A percentile compares a stretch with the other conserved stretches of the same genome.
These are phyloP conservation scores for Kurtzmaniella natalensis DNA, from an alignment of 1,139 yeast genomes.

Conservation along the genomic window DNA sequence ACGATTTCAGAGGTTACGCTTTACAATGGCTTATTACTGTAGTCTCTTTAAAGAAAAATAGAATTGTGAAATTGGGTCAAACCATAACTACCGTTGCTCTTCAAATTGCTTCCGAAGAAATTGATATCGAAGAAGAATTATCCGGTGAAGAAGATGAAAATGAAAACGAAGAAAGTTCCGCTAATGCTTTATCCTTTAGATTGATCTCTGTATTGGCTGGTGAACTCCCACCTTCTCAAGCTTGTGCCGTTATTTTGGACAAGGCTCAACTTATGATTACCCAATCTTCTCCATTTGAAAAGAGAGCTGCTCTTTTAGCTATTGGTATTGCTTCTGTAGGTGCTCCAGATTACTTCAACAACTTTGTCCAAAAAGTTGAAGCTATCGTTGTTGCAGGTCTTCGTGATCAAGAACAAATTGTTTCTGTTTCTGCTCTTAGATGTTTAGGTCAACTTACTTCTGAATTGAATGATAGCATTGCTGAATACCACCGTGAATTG, in stretches of 20 bases:
- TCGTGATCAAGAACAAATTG: constrained; percentile 71
- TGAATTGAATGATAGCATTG: constrained; percentile 80
- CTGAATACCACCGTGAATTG: constrained; percentile 75
- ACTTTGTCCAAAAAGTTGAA: constrained; percentile 62
- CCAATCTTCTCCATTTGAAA: constrained; percentile 59
- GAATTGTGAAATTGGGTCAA: constrained; percentile 74
- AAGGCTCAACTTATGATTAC: constrained; percentile 57
- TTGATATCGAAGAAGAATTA: constrained; percentile 67
- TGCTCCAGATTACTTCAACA: constrained; percentile 86
- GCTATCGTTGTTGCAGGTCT: constrained; percentile 74
- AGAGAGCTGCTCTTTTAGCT: constrained; percentile 84
- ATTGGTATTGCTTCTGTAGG: constrained; percentile 85
- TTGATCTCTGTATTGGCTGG: constrained; percentile 74
- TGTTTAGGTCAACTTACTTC: constrained; percentile 74
- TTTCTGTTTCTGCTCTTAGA: constrained; percentile 82
- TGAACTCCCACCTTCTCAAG: constrained; percentile 90
- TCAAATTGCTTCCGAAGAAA: constrained; percentile 75
- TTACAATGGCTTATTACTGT: constrained; percentile 81
- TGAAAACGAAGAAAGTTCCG: constrained; percentile 87
- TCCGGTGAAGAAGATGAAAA: constrained; percentile 83
- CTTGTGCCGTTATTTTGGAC: constrained; percentile 73
- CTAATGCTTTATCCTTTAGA: constrained; percentile 75
- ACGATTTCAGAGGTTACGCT: constrained; percentile 79
- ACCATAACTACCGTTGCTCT: constrained; percentile 70
- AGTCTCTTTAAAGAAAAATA: constrained; percentile 67